Evolutionary conservation across 345 rosid genomes (phyloP).

Genomic region (Erodium maritimum): DNA sequence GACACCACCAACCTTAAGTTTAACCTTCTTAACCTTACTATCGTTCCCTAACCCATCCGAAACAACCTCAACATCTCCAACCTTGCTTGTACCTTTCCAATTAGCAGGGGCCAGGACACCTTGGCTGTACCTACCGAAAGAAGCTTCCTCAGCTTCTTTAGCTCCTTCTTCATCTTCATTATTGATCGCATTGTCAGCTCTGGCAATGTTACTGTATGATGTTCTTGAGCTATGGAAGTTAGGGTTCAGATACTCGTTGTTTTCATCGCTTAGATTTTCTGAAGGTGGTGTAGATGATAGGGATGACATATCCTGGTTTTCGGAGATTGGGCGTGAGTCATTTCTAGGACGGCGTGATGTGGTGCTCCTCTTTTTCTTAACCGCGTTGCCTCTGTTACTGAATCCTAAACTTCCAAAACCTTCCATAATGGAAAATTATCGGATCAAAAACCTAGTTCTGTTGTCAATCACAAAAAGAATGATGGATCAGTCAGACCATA

Average conservation of each 20-base stretch:
- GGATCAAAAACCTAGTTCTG: background rate
- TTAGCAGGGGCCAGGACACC: constrained; percentile 36
- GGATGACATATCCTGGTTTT: constrained; percentile 44
- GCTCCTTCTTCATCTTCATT: constrained; percentile 34
- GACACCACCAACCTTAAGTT: constrained; percentile 36
- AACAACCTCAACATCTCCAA: constrained; percentile 16
- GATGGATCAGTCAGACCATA: background rate
- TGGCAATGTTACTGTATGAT: constrained; percentile 10
- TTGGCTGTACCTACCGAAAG: constrained; percentile 30
- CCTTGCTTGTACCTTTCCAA: constrained; percentile 21
- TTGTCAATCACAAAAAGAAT: background rate
- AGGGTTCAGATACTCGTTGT: constrained; percentile 8
- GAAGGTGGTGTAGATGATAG: constrained; percentile 59
- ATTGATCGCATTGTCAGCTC: background rate
- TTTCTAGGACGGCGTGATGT: constrained; percentile 55
- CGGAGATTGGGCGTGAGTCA: constrained; percentile 37
- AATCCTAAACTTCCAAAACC: constrained; percentile 39
- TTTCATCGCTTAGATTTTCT: constrained; percentile 29
- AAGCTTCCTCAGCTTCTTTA: constrained; percentile 62
- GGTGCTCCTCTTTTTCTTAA: constrained; percentile 58
- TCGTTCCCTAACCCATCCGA: constrained; percentile 28
- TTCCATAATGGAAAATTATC: constrained; percentile 25
- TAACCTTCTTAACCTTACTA: constrained; percentile 33
- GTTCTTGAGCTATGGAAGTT: constrained; percentile 10
- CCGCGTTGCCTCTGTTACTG: constrained; percentile 40